Evolutionary conservation across 208 protist genomes (phyloP).

Genomic region (Herpetomonas tarakana): DNA sequence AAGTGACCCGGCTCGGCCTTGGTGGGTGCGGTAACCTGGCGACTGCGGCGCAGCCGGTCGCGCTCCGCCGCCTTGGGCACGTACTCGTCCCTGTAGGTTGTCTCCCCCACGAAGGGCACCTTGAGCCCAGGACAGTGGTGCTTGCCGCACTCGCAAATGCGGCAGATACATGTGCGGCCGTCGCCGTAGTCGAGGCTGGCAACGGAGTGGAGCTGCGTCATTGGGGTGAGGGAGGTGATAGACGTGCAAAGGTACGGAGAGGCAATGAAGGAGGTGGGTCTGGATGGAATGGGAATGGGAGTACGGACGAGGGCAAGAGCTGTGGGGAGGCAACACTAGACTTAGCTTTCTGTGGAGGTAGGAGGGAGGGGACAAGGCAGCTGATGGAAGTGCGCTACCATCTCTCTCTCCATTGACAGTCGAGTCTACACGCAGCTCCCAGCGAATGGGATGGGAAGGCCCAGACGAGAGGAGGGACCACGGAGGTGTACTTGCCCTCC

Average conservation of each 20-base stretch:
- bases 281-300: too few relatives aligned
- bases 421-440: too few relatives aligned
- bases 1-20: slow-evolving; percentile 86
- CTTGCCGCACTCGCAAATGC: slow-evolving; percentile 86
- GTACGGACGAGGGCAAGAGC: too few relatives aligned
- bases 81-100: slow-evolving; percentile 86
- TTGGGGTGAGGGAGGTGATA: slow-evolving; percentile 15
- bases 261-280: not conserved
- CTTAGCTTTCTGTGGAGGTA: too few relatives aligned
- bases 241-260: not conserved
- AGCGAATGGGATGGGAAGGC: too few relatives aligned
- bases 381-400: too few relatives aligned
- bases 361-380: too few relatives aligned
- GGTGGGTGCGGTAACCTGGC: slow-evolving; percentile 50
- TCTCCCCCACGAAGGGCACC: slow-evolving; percentile 79
- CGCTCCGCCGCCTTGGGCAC: slow-evolving; percentile 71
- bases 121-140: slow-evolving; percentile 77
- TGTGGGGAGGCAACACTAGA: too few relatives aligned
- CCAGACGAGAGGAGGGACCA: too few relatives aligned
- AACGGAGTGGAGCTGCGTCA: slow-evolving; percentile 87
- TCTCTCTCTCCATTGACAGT: too few relatives aligned
- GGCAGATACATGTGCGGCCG: slow-evolving; percentile 85
- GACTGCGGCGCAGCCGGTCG: slow-evolving; percentile 33
- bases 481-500: too few relatives aligned
- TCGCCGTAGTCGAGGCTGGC: slow-evolving; percentile 88